phyloP scores from a whole-genome alignment of 176 grass and related monocot genomes.

The Musa itinerans region DNA sequence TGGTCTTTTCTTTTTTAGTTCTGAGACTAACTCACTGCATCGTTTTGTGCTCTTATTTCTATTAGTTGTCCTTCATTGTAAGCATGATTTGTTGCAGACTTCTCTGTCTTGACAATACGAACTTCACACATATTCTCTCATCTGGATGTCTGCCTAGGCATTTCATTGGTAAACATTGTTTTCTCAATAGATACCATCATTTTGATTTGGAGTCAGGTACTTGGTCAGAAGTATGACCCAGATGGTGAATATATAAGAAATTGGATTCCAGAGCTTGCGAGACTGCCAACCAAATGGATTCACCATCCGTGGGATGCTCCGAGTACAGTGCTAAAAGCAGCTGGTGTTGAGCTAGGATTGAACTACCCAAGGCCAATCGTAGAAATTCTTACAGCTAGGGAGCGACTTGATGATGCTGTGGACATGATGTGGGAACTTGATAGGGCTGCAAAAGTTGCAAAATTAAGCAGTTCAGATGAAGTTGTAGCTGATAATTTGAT shows the following conservation, averaged over 20 bases:
- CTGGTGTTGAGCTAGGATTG: constrained; percentile 68
- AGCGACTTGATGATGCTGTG: constrained; percentile 71
- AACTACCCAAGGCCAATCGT: constrained; percentile 85
- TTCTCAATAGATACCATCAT: neutral
- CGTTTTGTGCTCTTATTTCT: too few relatives aligned
- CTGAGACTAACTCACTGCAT: too few relatives aligned
- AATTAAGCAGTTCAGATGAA: constrained; percentile 33
- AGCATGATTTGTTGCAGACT: neutral
- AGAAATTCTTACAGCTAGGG: constrained; percentile 51
- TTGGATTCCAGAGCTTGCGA: constrained; percentile 89
- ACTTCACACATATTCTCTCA: neutral
- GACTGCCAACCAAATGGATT: constrained; percentile 85
- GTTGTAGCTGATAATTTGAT: constrained; percentile 81
- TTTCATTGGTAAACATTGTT: neutral
- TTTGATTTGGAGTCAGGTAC: constrained; percentile 44
- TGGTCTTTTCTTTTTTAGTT: too few relatives aligned
- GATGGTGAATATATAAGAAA: constrained; percentile 86
- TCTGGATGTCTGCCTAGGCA: neutral
- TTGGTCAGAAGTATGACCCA: constrained; percentile 75
- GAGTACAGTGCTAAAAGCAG: constrained; percentile 50
- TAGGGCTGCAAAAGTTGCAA: constrained; percentile 51
- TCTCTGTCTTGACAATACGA: neutral
- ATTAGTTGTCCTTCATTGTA: too few relatives aligned
- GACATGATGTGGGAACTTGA: constrained; percentile 85
- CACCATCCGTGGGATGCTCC: constrained; percentile 87